Base-by-base conservation (phyloP, 345 rosid species). In the Firmiana major region DNA sequence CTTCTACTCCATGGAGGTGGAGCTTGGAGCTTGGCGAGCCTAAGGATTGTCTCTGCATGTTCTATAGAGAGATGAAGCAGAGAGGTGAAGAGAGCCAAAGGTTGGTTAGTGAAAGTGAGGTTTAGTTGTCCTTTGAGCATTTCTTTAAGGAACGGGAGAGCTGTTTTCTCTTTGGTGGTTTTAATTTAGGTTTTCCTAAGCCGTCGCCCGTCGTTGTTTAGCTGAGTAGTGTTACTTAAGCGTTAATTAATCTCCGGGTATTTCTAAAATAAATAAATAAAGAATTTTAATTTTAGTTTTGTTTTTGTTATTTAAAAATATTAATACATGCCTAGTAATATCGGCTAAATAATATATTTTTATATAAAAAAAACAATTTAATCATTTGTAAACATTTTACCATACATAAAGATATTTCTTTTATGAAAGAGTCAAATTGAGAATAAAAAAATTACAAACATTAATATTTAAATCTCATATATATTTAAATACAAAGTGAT, bases 21-120 rank as follows among this genome's bases (percentile, higher is more conserved):
- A 87, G 88, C 90, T 93, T 91, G 77, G 92, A 83, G 74, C 73
- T 82, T 6, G 99, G 97, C 1, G 99, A 90, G 71, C 97, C 93
- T 6, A 92, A 88, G 15, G 99, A 96, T 53, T 90, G 93, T 53
- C 99, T 90, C 76, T 96, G 99, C 99, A 93, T 95, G 89, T 78
- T 80, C 81, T 16, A 8, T 22, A 74, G 72, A 77, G 77, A 57
- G 69, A 54, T 64, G 34, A 15, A 43, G 45, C 51, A 63, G 67
- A 22, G 63, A 9, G 66, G 72, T 68, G 77, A 63, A 79, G 79
- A 65, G 77, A 54, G 82, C 48, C 21, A 66, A 62, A 22, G 63
- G 16, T 49, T 36, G 76, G 34, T 60, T 59, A 17, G 57, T 49
- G 75, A 66, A 54, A 28, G 65, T 70, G 79, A 71, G 68, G 75